These are phyloP conservation scores for Phylloporus sp. DNA, from an alignment of 768 basidiomycete genomes.

Conservation along the genomic window DNA sequence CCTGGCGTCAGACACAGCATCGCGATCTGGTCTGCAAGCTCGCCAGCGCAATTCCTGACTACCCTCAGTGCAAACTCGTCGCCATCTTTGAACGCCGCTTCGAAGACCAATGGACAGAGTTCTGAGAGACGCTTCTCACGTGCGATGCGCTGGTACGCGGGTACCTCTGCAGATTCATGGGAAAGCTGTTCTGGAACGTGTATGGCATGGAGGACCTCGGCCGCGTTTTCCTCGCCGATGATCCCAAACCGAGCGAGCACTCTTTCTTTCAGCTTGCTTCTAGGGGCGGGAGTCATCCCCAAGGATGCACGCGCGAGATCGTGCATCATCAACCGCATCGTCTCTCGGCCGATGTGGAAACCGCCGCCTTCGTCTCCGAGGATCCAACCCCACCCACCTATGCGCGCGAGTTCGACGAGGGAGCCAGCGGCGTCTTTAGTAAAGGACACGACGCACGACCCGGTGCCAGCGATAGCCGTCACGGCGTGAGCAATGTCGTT, in stretches of 20 bases:
- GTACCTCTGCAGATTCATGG: slow-evolving; percentile 12
- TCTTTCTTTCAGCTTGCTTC: slow-evolving; percentile 38
- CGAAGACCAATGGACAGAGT: slow-evolving; percentile 73
- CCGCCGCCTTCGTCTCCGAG: slow-evolving; percentile 83
- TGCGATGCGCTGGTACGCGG: slow-evolving; percentile 30
- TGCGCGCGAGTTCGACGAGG: slow-evolving; percentile 61
- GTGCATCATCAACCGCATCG: slow-evolving; percentile 60
- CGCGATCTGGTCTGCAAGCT: slow-evolving; percentile 56
- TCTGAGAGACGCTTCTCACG: slow-evolving; percentile 73
- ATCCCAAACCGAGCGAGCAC: slow-evolving; percentile 57
- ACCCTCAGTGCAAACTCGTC: slow-evolving; percentile 64
- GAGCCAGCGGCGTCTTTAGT: slow-evolving; percentile 33
- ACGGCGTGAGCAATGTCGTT: slow-evolving; percentile 58
- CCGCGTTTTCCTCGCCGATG: slow-evolving; percentile 35
- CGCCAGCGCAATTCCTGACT: slow-evolving; percentile 45
- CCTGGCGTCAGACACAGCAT: slow-evolving; percentile 39
- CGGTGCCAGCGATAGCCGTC: slow-evolving; percentile 77
- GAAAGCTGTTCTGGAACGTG: slow-evolving; percentile 54
- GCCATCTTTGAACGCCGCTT: slow-evolving; percentile 62
- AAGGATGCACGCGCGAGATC: slow-evolving; percentile 50
- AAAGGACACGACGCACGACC: slow-evolving; percentile 70
- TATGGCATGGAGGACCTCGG: slow-evolving; percentile 61
- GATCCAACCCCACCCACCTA: slow-evolving; percentile 83
- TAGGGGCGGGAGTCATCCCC: slow-evolving; percentile 15
- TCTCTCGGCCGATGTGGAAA: slow-evolving; percentile 72